A percentile compares a stretch with the other conserved stretches of the same genome.
Evolutionary conservation across 176 grass and related monocot species (phyloP).

Genomic region (Themeda triandra): DNA sequence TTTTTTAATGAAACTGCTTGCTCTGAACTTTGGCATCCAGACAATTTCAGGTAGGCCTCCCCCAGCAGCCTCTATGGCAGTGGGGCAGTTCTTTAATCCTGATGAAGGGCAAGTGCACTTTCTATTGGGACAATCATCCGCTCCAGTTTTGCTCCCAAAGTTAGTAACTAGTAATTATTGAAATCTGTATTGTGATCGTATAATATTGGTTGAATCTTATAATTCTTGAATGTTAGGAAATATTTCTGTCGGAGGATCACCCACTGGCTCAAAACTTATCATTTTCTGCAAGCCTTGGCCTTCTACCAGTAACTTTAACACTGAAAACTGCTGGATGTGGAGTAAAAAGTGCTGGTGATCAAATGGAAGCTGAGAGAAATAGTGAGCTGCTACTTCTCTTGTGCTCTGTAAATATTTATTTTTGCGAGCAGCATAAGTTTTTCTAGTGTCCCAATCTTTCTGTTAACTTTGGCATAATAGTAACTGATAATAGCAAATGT

Average conservation of each 20-base stretch:
- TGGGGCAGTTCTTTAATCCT: conserved; percentile 96
- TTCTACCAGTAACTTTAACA: conserved; percentile 76
- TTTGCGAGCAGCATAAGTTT: background rate
- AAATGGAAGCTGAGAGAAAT: conserved; percentile 76
- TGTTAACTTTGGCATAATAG: no score
- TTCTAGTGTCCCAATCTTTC: no score
- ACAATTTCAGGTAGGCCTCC: conserved; percentile 96
- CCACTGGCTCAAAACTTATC: conserved; percentile 68
- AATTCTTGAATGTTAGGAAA: conserved; percentile 57
- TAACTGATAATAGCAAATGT: no score
- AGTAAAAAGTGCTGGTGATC: conserved; percentile 68
- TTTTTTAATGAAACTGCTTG: conserved; percentile 23
- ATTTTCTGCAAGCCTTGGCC: conserved; percentile 82
- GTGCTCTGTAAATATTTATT: background rate
- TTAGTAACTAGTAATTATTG: conserved; percentile 25
- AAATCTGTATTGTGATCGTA: conserved; percentile 10
- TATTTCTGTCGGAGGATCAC: conserved; percentile 82
- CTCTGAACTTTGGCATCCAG: conserved; percentile 58
- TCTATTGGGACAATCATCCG: conserved; percentile 52
- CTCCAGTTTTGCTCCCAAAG: conserved; percentile 68
- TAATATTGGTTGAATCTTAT: conserved; percentile 25
- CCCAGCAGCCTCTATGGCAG: conserved; percentile 92
- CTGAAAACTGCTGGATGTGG: conserved; percentile 83
- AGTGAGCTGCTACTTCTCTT: conserved; percentile 54
- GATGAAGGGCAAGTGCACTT: conserved; percentile 52